Conservation (phyloP, 371 early-diverging fungal genomes). For the Thermomucor indicae-seudaticae region DNA sequence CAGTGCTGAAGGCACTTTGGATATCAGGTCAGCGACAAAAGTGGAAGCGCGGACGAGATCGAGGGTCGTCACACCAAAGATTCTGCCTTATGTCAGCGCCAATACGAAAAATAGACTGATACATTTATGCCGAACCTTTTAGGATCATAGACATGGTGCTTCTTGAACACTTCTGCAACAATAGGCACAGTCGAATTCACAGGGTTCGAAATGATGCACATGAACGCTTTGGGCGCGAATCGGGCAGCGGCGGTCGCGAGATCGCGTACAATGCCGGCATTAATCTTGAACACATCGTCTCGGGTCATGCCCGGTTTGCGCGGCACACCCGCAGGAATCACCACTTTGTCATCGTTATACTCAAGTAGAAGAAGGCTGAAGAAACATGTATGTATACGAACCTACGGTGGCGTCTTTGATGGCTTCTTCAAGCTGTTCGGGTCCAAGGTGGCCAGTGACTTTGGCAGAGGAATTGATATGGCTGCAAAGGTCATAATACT, state of each 20-base stretch:
- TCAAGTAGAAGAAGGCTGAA: neutral
- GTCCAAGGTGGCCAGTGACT: slow-evolving; percentile 52
- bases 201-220: slow-evolving; percentile 86
- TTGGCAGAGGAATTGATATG: slow-evolving; percentile 73
- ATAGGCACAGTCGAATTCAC: slow-evolving; percentile 93
- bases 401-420: slow-evolving; percentile 44
- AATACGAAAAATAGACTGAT: neutral
- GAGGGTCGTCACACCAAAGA: slow-evolving; percentile 91
- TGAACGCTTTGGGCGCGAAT: slow-evolving; percentile 77
- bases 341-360: slow-evolving; percentile 52
- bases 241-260: slow-evolving; percentile 77
- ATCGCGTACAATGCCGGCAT: slow-evolving; percentile 82
- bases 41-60: slow-evolving; percentile 88
- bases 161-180: slow-evolving; percentile 80
- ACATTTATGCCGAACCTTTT: slow-evolving; percentile 50
- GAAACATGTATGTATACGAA: slow-evolving; percentile 7
- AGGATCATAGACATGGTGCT: slow-evolving; percentile 74
- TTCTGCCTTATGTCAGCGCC: slow-evolving; percentile 20
- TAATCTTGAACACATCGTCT: slow-evolving; percentile 86
- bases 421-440: slow-evolving; percentile 40
- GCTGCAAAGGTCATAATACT: slow-evolving; percentile 15
- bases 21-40: slow-evolving; percentile 65
- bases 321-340: slow-evolving; percentile 94
- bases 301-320: slow-evolving; percentile 93
- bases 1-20: slow-evolving; percentile 49